phyloP scores from a whole-genome alignment of 495 filamentous ascomycete genomes.

The Penicillium samsonianum region DNA sequence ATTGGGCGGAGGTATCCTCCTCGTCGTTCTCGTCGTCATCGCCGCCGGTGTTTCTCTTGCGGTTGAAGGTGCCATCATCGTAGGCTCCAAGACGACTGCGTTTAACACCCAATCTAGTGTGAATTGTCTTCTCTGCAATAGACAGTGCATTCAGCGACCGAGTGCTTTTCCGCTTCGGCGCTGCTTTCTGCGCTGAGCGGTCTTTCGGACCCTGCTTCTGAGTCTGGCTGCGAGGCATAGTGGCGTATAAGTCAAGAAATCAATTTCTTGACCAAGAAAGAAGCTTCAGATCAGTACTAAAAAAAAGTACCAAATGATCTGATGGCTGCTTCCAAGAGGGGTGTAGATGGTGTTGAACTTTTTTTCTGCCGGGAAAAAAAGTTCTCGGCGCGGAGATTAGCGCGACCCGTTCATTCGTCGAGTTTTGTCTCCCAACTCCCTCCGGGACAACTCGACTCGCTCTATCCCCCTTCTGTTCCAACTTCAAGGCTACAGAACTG shows the following conservation, averaged over 20 bases:
- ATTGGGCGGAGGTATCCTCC: slow-evolving; percentile 51
- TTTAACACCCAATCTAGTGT: slow-evolving; percentile 51
- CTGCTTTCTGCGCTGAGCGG: slow-evolving; percentile 46
- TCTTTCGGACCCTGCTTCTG: slow-evolving; percentile 48
- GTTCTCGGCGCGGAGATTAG: slow-evolving; percentile 45
- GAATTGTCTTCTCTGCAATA: slow-evolving; percentile 68
- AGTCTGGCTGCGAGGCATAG: slow-evolving; percentile 71
- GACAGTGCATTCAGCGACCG: slow-evolving; percentile 81
- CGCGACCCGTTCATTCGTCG: slow-evolving; percentile 32
- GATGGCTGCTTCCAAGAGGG: slow-evolving; percentile 19
- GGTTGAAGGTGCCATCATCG: slow-evolving; percentile 47
- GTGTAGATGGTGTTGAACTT: slow-evolving; percentile 28
- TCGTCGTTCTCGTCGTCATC: slow-evolving; percentile 49
- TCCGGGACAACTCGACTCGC: slow-evolving; percentile 12
- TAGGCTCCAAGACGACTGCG: slow-evolving; percentile 60
- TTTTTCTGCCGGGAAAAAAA: slow-evolving; percentile 42
- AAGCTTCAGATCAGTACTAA: slow-evolving; percentile 12
- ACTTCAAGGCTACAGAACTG: not conserved
- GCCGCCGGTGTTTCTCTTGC: slow-evolving; percentile 42
- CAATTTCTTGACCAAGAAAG: slow-evolving; percentile 10
- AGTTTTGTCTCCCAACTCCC: slow-evolving; percentile 16
- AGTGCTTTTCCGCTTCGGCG: slow-evolving; percentile 51
- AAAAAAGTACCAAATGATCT: slow-evolving; percentile 13
- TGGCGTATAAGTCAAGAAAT: slow-evolving; percentile 21
- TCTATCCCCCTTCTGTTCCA: slow-evolving; percentile 5